These are phyloP conservation scores for Salix caprea DNA, from an alignment of 345 rosid genomes.

Conservation along the genomic window DNA sequence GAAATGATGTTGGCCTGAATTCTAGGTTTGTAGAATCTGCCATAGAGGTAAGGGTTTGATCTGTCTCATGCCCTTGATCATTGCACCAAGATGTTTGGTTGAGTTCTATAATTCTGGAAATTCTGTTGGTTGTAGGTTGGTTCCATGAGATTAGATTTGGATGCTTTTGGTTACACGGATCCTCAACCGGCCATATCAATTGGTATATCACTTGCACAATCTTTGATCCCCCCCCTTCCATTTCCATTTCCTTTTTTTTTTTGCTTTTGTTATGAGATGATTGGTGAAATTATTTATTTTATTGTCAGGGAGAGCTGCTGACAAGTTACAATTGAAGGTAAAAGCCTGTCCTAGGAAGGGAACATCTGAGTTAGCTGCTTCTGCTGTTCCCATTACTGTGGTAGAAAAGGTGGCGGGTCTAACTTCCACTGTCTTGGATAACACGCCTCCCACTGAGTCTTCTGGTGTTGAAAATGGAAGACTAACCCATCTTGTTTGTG, in stretches of 20 bases:
- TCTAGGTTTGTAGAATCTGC: neutral
- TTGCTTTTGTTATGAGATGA: neutral
- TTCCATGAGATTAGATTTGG: slow-evolving; percentile 3
- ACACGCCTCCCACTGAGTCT: neutral
- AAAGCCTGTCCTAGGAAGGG: slow-evolving; percentile 11
- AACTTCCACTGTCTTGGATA: slow-evolving; percentile 3
- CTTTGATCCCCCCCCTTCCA: too few species aligned
- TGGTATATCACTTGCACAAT: neutral
- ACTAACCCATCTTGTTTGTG: neutral
- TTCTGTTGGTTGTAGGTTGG: slow-evolving; percentile 2
- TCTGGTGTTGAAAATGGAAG: slow-evolving; percentile 1
- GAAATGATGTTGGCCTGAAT: neutral
- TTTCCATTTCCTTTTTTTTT: too few species aligned
- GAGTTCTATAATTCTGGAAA: neutral
- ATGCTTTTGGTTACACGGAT: neutral
- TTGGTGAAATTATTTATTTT: neutral
- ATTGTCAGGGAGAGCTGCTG: slow-evolving; percentile 6
- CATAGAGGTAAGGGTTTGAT: neutral
- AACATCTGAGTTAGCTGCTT: slow-evolving; percentile 2
- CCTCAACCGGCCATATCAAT: neutral
- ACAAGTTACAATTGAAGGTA: slow-evolving; percentile 23
- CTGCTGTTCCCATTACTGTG: neutral
- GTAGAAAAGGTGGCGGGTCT: neutral
- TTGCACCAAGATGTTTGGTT: neutral
- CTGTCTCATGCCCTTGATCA: neutral